Evolutionary conservation across 352 stramenopile genomes (phyloP).

Genomic region (Phytophthora pini): DNA sequence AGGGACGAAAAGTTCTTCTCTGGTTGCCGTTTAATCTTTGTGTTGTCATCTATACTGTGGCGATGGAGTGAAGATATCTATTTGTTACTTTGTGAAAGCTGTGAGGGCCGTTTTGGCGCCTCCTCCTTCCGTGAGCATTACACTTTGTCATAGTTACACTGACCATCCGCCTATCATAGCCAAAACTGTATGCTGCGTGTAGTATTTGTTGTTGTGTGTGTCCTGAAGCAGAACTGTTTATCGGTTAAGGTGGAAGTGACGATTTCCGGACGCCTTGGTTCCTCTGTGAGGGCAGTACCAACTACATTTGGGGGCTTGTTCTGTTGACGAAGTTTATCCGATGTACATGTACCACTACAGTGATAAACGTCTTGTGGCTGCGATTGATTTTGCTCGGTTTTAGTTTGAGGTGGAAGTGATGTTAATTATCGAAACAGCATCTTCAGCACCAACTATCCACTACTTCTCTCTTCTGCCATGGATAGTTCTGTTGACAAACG

Average conservation of each 20-base stretch:
- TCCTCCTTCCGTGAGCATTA: conserved; percentile 61
- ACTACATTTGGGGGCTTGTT: conserved; percentile 27
- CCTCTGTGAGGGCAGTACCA: conserved; percentile 27
- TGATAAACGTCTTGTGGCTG: background rate
- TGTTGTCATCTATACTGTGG: conserved; percentile 9
- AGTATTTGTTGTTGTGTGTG: background rate
- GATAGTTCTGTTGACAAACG: background rate
- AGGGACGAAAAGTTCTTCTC: background rate
- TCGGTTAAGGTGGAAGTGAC: conserved; percentile 16
- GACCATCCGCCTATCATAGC: conserved; percentile 49
- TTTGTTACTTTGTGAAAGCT: conserved; percentile 54
- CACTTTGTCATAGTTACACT: conserved; percentile 82
- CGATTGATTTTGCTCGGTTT: too few relatives aligned
- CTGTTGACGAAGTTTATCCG: conserved; percentile 28
- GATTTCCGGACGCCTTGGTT: conserved; percentile 2
- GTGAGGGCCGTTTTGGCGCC: conserved; percentile 54
- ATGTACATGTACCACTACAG: background rate
- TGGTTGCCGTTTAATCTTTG: background rate
- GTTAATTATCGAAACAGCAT: too few relatives aligned
- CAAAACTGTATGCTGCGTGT: background rate
- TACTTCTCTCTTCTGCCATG: background rate
- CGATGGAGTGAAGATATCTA: conserved; percentile 65
- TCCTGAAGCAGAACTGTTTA: background rate
- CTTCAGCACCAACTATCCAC: background rate
- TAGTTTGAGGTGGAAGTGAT: background rate